These are phyloP conservation scores for Stygiomarasmius scandens DNA, from an alignment of 1,284 basidiomycete genomes.

Conservation along the genomic window DNA sequence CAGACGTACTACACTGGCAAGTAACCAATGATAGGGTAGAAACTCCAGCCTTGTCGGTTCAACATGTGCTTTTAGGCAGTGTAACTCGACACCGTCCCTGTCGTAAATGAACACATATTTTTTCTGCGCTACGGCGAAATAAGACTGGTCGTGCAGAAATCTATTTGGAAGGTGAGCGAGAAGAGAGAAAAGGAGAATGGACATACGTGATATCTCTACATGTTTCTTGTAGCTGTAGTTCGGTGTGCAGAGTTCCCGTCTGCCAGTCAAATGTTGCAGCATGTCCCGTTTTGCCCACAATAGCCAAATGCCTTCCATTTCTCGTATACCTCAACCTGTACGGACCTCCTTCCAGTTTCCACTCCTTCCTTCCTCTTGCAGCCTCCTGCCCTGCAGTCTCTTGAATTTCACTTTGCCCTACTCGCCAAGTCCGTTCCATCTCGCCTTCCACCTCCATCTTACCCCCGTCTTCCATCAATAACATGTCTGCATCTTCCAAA, in stretches of 20 bases:
- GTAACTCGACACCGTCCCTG: conserved; percentile 90
- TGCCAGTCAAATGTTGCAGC: conserved; percentile 97
- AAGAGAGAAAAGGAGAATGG: background rate
- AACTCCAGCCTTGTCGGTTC: conserved; percentile 93
- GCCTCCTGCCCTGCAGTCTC: conserved; percentile 73
- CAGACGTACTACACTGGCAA: conserved; percentile 76
- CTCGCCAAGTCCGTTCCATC: conserved; percentile 89
- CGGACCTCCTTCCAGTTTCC: conserved; percentile 87
- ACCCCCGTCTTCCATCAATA: conserved; percentile 65
- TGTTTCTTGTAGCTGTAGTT: conserved; percentile 89
- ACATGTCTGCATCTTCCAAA: conserved; percentile 65
- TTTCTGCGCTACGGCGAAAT: conserved; percentile 95
- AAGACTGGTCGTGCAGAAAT: conserved; percentile 91
- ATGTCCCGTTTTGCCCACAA: conserved; percentile 84
- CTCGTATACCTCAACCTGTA: conserved; percentile 84
- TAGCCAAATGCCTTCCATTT: conserved; percentile 88
- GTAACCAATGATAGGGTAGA: conserved; percentile 94
- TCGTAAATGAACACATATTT: conserved; percentile 98
- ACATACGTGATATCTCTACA: conserved; percentile 87
- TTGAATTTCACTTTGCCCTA: conserved; percentile 81
- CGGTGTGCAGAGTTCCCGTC: conserved; percentile 83
- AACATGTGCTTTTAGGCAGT: conserved; percentile 82
- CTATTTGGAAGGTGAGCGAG: conserved; percentile 37
- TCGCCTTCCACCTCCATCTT: conserved; percentile 73
- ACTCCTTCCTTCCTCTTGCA: conserved; percentile 76